A percentile compares a stretch with the other conserved stretches of the same genome.
Conservation (phyloP, 2,329 filamentous ascomycete species). For the Trichoderma aggressivum region DNA sequence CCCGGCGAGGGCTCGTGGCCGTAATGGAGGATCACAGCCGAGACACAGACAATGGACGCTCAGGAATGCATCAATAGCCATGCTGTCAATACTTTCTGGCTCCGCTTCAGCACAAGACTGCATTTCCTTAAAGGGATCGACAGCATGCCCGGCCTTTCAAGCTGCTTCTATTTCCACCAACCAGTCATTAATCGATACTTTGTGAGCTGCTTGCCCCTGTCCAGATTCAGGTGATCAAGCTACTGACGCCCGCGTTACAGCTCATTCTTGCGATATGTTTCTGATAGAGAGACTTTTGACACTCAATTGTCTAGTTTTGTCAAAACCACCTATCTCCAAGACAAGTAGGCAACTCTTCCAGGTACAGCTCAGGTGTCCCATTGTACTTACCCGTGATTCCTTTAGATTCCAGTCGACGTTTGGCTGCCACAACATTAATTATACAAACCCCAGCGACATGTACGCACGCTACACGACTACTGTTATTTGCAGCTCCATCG, state of each 20-base stretch:
- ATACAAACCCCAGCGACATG: conserved; percentile 72
- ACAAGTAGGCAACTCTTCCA: conserved; percentile 60
- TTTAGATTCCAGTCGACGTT: conserved; percentile 75
- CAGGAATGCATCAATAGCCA: conserved; percentile 25
- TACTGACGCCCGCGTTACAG: conserved; percentile 43
- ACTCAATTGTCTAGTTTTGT: conserved; percentile 69
- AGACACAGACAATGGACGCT: conserved; percentile 22
- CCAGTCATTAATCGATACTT: conserved; percentile 46
- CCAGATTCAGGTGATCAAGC: background rate
- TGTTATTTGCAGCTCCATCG: conserved; percentile 87
- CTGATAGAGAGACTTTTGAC: conserved; percentile 74
- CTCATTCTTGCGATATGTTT: conserved; percentile 81
- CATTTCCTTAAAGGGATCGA: conserved; percentile 68
- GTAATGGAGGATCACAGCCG: conserved; percentile 3
- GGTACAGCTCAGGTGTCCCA: conserved; percentile 28
- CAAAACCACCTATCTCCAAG: conserved; percentile 67
- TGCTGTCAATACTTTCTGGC: conserved; percentile 28
- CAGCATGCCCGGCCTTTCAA: conserved; percentile 68
- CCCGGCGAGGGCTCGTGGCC: conserved; percentile 17
- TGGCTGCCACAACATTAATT: conserved; percentile 74
- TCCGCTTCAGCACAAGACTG: conserved; percentile 45
- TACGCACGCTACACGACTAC: conserved; percentile 94
- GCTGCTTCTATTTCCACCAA: conserved; percentile 68
- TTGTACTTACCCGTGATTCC: background rate
- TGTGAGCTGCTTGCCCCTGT: conserved; percentile 52